phyloP scores from a whole-genome alignment of 2,329 filamentous ascomycete species.

The Ilyonectria destructans region DNA sequence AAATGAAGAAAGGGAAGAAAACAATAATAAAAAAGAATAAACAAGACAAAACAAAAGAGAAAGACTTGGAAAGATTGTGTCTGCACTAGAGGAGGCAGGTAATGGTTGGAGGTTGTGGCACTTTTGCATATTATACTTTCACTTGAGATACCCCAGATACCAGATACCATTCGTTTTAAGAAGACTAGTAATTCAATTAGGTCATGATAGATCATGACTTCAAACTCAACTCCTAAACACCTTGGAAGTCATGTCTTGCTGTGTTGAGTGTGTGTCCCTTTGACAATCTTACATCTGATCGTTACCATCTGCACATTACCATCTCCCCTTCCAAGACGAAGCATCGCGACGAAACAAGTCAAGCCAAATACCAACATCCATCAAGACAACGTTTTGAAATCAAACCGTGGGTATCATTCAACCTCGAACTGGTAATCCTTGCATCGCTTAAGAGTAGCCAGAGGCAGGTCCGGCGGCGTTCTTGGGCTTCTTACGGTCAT shows the following conservation, averaged over 20 bases:
- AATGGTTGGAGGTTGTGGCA: constrained; percentile 42
- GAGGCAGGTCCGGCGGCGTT: not conserved
- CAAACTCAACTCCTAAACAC: constrained; percentile 28
- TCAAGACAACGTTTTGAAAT: not conserved
- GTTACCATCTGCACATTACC: not conserved
- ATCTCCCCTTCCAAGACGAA: not conserved
- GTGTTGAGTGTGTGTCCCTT: not conserved
- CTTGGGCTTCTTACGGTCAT: constrained; percentile 26
- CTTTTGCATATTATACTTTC: constrained; percentile 42
- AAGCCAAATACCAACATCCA: not conserved
- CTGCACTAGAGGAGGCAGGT: constrained; percentile 30
- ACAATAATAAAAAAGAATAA: not conserved
- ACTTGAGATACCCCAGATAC: constrained; percentile 51
- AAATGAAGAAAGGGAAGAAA: constrained; percentile 37
- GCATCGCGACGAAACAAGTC: not conserved
- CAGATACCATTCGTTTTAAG: constrained; percentile 45
- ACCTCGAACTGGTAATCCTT: too few relatives aligned
- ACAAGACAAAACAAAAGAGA: not conserved
- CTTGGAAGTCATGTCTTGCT: not conserved
- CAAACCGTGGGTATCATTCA: not conserved
- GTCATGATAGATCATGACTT: constrained; percentile 29
- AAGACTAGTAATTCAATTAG: constrained; percentile 39
- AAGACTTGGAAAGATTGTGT: not conserved
- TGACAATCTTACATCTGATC: not conserved
- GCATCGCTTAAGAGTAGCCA: constrained; percentile 6